These are phyloP conservation scores for Persicaria tinctoria DNA, from an alignment of 148 eudicot species.

Conservation along the genomic window DNA sequence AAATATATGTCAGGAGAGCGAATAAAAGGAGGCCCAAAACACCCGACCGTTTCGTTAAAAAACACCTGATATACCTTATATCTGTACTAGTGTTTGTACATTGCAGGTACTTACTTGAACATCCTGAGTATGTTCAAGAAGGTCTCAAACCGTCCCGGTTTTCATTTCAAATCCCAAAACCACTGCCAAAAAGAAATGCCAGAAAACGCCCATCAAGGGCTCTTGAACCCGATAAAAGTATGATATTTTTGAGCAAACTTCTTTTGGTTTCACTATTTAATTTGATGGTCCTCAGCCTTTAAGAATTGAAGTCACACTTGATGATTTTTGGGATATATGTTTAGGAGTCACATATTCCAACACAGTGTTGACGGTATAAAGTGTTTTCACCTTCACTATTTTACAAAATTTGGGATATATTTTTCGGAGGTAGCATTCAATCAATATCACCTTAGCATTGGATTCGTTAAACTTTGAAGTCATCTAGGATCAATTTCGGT, in stretches of 20 bases:
- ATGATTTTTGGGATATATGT: too few species aligned
- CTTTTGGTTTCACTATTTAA: neutral
- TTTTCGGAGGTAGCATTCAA: too few species aligned
- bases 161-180: constrained; percentile 86
- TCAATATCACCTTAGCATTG: neutral
- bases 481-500: neutral
- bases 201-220: constrained; percentile 43
- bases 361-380: too few species aligned
- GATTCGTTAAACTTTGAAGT: neutral
- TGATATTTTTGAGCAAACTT: neutral
- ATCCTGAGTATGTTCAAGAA: constrained; percentile 48
- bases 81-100: too few species aligned
- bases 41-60: too few species aligned
- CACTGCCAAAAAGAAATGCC: constrained; percentile 73
- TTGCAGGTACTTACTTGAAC: constrained; percentile 62
- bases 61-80: too few species aligned
- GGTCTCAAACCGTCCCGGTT: constrained; percentile 65
- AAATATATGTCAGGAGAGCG: too few species aligned
- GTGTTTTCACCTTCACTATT: too few species aligned
- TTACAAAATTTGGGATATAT: too few species aligned
- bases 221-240: constrained; percentile 36
- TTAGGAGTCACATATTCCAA: too few species aligned
- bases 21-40: too few species aligned
- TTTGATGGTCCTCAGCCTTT: neutral
- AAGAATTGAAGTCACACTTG: neutral